phyloP scores from a whole-genome alignment of 73 alveolate species.

The Paramecium sexaurelia region DNA sequence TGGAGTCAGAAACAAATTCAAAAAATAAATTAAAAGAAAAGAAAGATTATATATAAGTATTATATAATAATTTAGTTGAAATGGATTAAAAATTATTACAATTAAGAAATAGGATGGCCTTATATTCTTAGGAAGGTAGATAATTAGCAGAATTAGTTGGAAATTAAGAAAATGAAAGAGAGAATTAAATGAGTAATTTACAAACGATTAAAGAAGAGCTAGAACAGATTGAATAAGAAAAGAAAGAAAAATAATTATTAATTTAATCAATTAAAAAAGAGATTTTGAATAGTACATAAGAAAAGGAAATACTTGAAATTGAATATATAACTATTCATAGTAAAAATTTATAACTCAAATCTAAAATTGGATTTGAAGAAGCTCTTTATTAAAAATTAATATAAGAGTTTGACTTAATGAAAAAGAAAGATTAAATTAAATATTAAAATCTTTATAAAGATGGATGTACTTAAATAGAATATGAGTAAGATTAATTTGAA shows the following conservation, averaged over 20 bases:
- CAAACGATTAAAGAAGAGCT: background rate
- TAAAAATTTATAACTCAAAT: background rate
- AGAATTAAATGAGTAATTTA: background rate
- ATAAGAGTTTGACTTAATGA: background rate
- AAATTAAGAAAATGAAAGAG: background rate
- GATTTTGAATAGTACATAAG: background rate
- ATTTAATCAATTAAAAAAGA: background rate
- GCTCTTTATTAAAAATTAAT: background rate
- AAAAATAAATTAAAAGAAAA: constrained; percentile 28
- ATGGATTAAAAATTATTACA: background rate
- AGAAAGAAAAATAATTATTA: background rate
- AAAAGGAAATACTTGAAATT: background rate
- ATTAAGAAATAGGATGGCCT: constrained; percentile 26
- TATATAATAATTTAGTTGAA: background rate
- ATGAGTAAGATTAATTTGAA: constrained; percentile 4
- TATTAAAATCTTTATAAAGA: background rate
- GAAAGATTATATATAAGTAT: constrained; percentile 20
- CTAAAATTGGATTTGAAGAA: constrained; percentile 21
- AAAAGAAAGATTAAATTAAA: background rate
- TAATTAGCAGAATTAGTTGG: constrained; percentile 8
- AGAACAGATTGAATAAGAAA: constrained; percentile 22
- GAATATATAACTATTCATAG: background rate
- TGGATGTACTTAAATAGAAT: background rate
- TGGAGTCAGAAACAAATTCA: background rate
- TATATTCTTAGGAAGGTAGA: constrained; percentile 8